These are phyloP conservation scores for Tuber microsphaerosporum DNA, from an alignment of 495 filamentous ascomycete genomes.

Conservation along the genomic window DNA sequence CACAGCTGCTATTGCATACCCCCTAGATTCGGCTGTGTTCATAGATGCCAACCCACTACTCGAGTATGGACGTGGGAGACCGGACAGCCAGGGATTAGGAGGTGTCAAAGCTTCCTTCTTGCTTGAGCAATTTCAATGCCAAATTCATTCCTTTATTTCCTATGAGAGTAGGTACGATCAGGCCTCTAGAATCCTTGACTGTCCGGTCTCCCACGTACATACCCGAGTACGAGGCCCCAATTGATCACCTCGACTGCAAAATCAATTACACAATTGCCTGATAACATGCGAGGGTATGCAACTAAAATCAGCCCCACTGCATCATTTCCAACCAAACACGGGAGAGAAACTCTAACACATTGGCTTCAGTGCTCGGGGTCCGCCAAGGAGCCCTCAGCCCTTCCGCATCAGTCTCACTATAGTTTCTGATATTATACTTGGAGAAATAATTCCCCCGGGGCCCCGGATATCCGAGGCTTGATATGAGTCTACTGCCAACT, in stretches of 20 bases:
- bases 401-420: neutral
- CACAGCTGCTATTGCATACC: neutral
- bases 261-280: neutral
- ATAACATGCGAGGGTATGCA: neutral
- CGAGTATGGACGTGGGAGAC: too few relatives aligned
- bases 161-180: too few relatives aligned
- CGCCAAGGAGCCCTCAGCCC: neutral
- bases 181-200: too few relatives aligned
- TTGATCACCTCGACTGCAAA: neutral
- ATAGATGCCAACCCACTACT: neutral
- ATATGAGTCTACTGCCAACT: neutral
- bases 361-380: neutral
- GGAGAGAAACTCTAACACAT: neutral
- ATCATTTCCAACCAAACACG: neutral
- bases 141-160: too few relatives aligned
- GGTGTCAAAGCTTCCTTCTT: too few relatives aligned
- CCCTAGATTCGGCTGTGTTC: neutral
- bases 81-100: too few relatives aligned
- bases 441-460: neutral
- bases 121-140: too few relatives aligned
- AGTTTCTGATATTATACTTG: neutral
- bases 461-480: neutral
- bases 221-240: neutral
- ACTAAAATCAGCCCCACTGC: neutral
- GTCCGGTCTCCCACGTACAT: too few relatives aligned